Base-by-base conservation (phyloP, 768 basidiomycete genomes). In the Mycena indigotica region DNA sequence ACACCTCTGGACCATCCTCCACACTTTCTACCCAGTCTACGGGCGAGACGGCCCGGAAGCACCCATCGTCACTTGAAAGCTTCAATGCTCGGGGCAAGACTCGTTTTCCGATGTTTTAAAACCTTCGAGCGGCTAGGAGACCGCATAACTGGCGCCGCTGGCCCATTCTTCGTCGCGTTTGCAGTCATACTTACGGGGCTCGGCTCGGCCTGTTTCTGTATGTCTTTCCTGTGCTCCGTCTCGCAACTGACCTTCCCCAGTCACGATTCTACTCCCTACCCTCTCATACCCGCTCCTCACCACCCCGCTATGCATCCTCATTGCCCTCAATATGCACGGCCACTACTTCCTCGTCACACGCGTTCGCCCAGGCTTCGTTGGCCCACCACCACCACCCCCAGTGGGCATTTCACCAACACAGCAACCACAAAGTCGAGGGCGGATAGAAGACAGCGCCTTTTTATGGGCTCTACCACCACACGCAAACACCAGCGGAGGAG, bases 261-360 rank as follows among this genome's bases (percentile, higher is more conserved):
- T 96, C 70, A 86, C 89, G 41, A 84, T 94, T 25, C 83, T 96
- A 50, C 81, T 82, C 32, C 89, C 91, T 0, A 76, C 75, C 6
- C 78, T 93, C 4, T 77, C 83, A 3, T 82, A 72, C 57, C 84
- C 83, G 13, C 73, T 85, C 63, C 55, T 93, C 3, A 78, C 83
- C 5, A 74, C 85, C 5, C 91, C 92, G 1, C 67, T 85, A 55
- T 93, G 91, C 72, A 44, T 84, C 19, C 77, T 95, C 40, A 84
- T 95, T 56, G 86, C 86, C 3, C 50, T 85, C 56, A 97, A 98
- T 70, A 70, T 96, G 28, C 80, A 84, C 65, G 75, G 73, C 56
- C 93, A 97, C 68, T 98, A 99, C 70, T 97, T 87, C 72, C 87
- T 86, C 60, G 93, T 86, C 44, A 87, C 91, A 66, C 89, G 87